Percentiles rank a stretch among this genome's conserved stretches.
Evolutionary conservation across 148 eudicot genomes (phyloP).

Genomic region (Pouteria glomerata): DNA sequence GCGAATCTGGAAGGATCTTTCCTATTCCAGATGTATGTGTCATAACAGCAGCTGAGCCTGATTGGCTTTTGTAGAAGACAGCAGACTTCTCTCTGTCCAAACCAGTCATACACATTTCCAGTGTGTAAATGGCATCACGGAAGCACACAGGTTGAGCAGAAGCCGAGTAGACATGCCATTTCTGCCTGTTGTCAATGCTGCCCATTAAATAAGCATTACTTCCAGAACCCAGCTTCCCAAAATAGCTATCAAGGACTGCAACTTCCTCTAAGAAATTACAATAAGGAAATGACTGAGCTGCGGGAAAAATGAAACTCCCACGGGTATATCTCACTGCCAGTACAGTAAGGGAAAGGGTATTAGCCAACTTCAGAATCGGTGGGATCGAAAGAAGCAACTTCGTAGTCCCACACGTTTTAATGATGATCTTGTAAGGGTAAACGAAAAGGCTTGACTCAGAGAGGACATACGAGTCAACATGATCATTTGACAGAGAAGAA

Average conservation of each 20-base stretch:
- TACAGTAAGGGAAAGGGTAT: constrained; percentile 44
- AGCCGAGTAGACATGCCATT: constrained; percentile 82
- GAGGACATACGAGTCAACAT: constrained; percentile 73
- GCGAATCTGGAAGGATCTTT: constrained; percentile 66
- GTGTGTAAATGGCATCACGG: constrained; percentile 46
- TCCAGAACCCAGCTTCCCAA: constrained; percentile 55
- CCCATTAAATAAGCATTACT: constrained; percentile 77
- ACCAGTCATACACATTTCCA: constrained; percentile 92
- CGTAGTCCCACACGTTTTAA: constrained; percentile 93
- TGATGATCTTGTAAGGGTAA: constrained; percentile 68
- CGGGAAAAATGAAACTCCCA: constrained; percentile 80
- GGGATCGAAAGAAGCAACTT: constrained; percentile 70
- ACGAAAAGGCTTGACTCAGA: constrained; percentile 93
- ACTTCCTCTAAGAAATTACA: constrained; percentile 82
- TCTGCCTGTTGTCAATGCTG: constrained; percentile 37
- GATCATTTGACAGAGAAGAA: constrained; percentile 53
- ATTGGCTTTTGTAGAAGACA: constrained; percentile 64
- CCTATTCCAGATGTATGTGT: constrained; percentile 65
- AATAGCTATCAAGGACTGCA: constrained; percentile 55
- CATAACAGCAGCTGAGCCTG: constrained; percentile 53
- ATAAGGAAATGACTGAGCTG: constrained; percentile 76
- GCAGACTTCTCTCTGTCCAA: constrained; percentile 59
- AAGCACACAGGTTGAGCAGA: constrained; percentile 28
- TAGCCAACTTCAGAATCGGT: constrained; percentile 62
- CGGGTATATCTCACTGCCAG: constrained; percentile 65